Evolutionary conservation across 2,329 filamentous ascomycete species (phyloP).

Genomic region (Fusarium nelsonii): DNA sequence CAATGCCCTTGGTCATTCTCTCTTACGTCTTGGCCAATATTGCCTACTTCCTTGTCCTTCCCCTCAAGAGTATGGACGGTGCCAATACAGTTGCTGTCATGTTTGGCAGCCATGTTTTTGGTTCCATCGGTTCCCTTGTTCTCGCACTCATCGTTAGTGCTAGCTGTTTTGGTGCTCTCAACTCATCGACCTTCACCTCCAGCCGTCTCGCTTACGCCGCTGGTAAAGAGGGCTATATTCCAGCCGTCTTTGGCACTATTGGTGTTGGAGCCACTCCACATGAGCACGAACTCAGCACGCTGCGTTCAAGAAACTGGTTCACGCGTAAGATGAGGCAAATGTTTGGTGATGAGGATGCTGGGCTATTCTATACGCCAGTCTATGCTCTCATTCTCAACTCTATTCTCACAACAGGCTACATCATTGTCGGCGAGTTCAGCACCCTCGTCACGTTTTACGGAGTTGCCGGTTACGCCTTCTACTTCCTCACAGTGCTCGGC

Average conservation of each 20-base stretch:
- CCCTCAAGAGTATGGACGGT: constrained; percentile 81
- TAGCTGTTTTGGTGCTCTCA: constrained; percentile 94
- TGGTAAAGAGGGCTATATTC: constrained; percentile 94
- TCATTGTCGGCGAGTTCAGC: constrained; percentile 88
- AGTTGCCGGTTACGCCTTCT: constrained; percentile 96
- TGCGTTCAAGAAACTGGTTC: constrained; percentile 67
- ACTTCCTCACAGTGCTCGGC: constrained; percentile 94
- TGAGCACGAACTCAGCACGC: constrained; percentile 57
- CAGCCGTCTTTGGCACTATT: constrained; percentile 83
- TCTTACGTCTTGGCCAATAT: constrained; percentile 93
- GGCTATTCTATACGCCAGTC: constrained; percentile 93
- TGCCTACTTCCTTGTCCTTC: constrained; percentile 93
- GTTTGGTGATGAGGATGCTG: constrained; percentile 81
- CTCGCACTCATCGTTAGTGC: constrained; percentile 90
- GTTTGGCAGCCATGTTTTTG: constrained; percentile 92
- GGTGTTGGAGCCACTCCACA: constrained; percentile 70
- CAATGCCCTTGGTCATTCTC: constrained; percentile 92
- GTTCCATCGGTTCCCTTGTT: constrained; percentile 81
- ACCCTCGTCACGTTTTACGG: constrained; percentile 97
- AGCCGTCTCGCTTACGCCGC: constrained; percentile 93
- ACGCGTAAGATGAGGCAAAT: constrained; percentile 70
- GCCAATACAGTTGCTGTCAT: constrained; percentile 96
- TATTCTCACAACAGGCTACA: constrained; percentile 78
- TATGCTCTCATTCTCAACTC: constrained; percentile 89
- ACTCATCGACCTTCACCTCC: constrained; percentile 93